Conservation (phyloP, 495 filamentous ascomycete species). For the Echria macrotheca region DNA sequence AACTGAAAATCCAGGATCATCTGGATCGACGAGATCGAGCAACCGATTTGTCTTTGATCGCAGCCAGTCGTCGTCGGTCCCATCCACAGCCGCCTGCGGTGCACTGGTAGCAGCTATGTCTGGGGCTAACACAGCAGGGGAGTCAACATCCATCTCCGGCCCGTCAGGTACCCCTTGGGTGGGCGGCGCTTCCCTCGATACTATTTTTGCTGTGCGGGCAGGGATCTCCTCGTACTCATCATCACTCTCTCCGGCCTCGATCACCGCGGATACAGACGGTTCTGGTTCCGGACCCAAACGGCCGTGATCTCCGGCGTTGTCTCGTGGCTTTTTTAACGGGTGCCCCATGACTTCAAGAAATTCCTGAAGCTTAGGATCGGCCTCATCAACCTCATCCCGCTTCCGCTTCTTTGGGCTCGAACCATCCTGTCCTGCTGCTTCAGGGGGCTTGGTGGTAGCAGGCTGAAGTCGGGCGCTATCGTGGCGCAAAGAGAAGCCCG, state of each 20-base stretch:
- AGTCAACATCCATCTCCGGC: background rate
- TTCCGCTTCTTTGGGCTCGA: conserved; percentile 44
- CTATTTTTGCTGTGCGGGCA: conserved; percentile 31
- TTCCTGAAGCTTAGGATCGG: conserved; percentile 77
- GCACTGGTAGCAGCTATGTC: conserved; percentile 13
- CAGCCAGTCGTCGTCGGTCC: conserved; percentile 86
- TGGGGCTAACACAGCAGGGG: conserved; percentile 6
- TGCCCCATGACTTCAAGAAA: conserved; percentile 74
- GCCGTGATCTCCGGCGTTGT: conserved; percentile 18
- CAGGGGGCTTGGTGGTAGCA: conserved; percentile 7
- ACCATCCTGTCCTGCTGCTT: conserved; percentile 13
- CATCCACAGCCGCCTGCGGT: conserved; percentile 22
- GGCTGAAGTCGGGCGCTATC: conserved; percentile 9
- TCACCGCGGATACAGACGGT: conserved; percentile 40
- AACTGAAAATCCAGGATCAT: conserved; percentile 33
- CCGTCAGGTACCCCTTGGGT: conserved; percentile 12
- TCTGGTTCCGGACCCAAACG: conserved; percentile 12
- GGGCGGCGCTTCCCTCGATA: conserved; percentile 22
- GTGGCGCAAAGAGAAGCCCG: conserved; percentile 3
- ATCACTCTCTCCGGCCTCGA: conserved; percentile 51
- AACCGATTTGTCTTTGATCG: conserved; percentile 87
- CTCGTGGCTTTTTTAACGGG: conserved; percentile 26
- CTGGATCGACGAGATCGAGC: conserved; percentile 69
- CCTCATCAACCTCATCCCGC: conserved; percentile 42
- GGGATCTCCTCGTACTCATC: conserved; percentile 61